Evolutionary conservation across 768 basidiomycete genomes (phyloP), one percentile per base, ranked within the genome.

Genomic region (Baorangia bicolor): DNA sequence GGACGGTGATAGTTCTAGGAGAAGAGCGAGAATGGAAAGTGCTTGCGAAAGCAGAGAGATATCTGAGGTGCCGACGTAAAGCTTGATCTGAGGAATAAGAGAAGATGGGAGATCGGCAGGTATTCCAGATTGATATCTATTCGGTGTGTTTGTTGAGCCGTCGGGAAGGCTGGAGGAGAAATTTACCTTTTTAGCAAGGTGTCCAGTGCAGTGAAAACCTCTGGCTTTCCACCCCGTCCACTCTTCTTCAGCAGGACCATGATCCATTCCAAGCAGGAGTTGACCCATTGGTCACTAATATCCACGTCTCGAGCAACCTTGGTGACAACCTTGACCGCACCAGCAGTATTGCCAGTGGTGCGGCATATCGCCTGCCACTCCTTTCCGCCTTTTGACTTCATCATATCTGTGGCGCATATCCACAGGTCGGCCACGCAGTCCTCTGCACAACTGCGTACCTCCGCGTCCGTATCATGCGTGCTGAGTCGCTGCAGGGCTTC

Each of bases 401-500:
- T 78, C 14, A 84, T 71, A 44, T 94, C 91, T 1, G 89, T 86
- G 1, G 94, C 92, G 61, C 86, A 87, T 48, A 92, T 81, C 86
- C 97, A 92, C 10, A 98, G 74, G 67, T 94, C 88, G 1, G 88
- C 94, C 41, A 96, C 80, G 46, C 84, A 85, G 31, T 88, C 85
- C 63, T 98, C 88, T 0, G 94, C 94, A 59, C 81, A 84, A 25
- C 81, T 79, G 35, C 94, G 83, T 21, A 98, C 92, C 59, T 97
- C 95, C 4, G 90, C 86, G 69, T 98, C 96, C 1, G 95, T 95
- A 61, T 95, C 90, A 57, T 90, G 85, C 43, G 81, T 87, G 47
- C 76, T 81, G 35, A 99, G 73, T 49, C 92, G 80, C 21, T 75
- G 69, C 4, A 90, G 75, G 11, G 92, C 87, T 58, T 92, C 86